These are phyloP conservation scores for Microbotryum violaceum DNA, from an alignment of 1,284 basidiomycete species.

Conservation along the genomic window DNA sequence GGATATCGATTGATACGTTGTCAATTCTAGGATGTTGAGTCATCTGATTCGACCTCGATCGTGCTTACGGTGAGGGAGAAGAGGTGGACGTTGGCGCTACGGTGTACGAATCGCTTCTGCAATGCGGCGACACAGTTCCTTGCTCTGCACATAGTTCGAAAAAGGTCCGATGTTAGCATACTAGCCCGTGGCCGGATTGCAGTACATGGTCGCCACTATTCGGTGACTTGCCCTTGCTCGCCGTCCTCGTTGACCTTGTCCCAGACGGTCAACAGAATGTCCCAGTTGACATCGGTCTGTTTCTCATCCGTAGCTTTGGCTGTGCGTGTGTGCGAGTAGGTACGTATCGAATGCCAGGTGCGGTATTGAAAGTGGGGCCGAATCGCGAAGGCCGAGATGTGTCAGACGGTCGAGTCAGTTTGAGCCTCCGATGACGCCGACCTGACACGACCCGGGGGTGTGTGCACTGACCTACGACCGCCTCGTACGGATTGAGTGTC, in stretches of 20 bases:
- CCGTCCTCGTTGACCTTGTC: slow-evolving; percentile 91
- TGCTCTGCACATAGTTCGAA: slow-evolving; percentile 51
- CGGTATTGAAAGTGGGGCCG: slow-evolving; percentile 1
- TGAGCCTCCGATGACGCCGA: not conserved
- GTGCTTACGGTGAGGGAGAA: slow-evolving; percentile 62
- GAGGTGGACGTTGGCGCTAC: slow-evolving; percentile 93
- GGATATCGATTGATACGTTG: not conserved
- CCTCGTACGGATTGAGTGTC: slow-evolving; percentile 74
- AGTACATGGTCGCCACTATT: not conserved
- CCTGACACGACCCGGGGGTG: slow-evolving; percentile 1
- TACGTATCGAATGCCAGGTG: not conserved
- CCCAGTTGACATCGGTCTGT: slow-evolving; percentile 84
- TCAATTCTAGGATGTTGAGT: not conserved
- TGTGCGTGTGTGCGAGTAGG: not conserved
- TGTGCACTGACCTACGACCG: slow-evolving; percentile 69
- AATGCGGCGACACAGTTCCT: slow-evolving; percentile 76
- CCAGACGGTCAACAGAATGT: slow-evolving; percentile 86
- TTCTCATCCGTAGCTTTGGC: slow-evolving; percentile 43
- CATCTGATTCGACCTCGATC: too few relatives aligned
- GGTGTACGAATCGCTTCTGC: slow-evolving; percentile 83
- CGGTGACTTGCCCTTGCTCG: slow-evolving; percentile 57
- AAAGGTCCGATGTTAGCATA: slow-evolving; percentile 9
- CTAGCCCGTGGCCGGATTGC: not conserved
- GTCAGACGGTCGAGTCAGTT: not conserved
- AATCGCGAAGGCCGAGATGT: not conserved